phyloP scores from a whole-genome alignment of 2,329 filamentous ascomycete species.

The Xylariaceae sp. region DNA sequence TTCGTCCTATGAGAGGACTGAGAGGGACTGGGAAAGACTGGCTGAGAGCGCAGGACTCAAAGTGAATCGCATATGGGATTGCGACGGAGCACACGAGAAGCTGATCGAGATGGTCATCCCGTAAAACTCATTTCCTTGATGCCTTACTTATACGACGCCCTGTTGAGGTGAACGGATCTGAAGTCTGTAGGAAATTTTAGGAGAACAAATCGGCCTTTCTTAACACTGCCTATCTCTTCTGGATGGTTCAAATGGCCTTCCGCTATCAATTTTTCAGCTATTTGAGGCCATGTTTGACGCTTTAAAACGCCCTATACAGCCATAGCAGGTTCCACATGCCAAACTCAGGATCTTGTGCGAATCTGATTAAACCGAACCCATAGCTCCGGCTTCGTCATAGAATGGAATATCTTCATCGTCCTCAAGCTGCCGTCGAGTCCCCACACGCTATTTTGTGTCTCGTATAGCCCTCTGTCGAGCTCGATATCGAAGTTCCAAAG shows the following conservation, averaged over 20 bases:
- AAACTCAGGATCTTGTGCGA: neutral
- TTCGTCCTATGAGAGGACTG: neutral
- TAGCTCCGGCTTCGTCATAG: conserved; percentile 18
- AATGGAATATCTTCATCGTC: conserved; percentile 20
- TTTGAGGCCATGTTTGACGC: too few relatives aligned
- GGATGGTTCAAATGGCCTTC: too few relatives aligned
- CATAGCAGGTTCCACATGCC: too few relatives aligned
- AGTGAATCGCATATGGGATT: neutral
- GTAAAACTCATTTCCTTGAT: neutral
- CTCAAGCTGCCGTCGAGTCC: conserved; percentile 17
- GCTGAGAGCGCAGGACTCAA: neutral
- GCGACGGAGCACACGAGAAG: neutral
- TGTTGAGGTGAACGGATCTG: too few relatives aligned
- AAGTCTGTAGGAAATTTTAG: too few relatives aligned
- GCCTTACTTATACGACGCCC: too few relatives aligned
- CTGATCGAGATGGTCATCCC: conserved; percentile 1
- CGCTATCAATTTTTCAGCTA: too few relatives aligned
- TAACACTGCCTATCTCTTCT: too few relatives aligned
- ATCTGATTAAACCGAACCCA: conserved; percentile 13
- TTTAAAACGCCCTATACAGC: too few relatives aligned
- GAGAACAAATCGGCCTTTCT: too few relatives aligned
- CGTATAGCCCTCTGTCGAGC: conserved; percentile 15
- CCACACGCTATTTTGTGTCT: conserved; percentile 13
- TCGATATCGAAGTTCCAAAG: conserved; percentile 34
- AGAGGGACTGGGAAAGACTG: neutral